Evolutionary conservation across 2,329 filamentous ascomycete species (phyloP).

Genomic region (Geosmithia putterillii): DNA sequence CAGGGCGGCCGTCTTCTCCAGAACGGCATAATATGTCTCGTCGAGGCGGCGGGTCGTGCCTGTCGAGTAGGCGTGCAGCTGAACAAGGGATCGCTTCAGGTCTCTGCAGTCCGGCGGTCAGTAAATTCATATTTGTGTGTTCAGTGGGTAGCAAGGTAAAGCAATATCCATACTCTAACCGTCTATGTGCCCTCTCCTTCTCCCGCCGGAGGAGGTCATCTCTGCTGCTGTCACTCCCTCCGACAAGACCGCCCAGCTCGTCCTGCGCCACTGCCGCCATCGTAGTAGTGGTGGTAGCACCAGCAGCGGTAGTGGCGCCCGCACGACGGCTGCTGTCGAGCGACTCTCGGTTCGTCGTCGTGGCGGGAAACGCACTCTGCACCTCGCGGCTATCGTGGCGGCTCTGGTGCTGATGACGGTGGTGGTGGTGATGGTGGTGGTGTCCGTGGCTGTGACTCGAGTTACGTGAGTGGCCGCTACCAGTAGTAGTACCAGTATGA

Average conservation of each 20-base stretch:
- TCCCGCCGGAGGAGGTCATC: conserved; percentile 29
- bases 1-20: conserved; percentile 54
- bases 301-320: conserved; percentile 30
- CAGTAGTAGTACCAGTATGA: too few relatives aligned
- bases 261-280: conserved; percentile 11
- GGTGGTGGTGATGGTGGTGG: conserved; percentile 9
- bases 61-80: conserved; percentile 48
- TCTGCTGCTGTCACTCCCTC: conserved; percentile 13
- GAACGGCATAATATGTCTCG: conserved; percentile 60
- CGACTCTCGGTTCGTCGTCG: conserved; percentile 19
- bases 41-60: conserved; percentile 55
- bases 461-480: too few relatives aligned
- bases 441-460: too few relatives aligned
- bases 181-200: conserved; percentile 13
- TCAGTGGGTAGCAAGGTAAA: too few relatives aligned
- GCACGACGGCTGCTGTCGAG: conserved; percentile 32
- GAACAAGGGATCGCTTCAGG: conserved; percentile 35
- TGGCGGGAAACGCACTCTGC: conserved; percentile 12
- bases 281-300: conserved; percentile 22
- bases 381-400: conserved; percentile 15
- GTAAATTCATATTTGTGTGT: not conserved
- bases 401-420: conserved; percentile 13
- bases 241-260: conserved; percentile 9
- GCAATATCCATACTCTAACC: conserved; percentile 16
- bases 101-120: conserved; percentile 23